Conservation (phyloP, 768 basidiomycete species). For the Floccularia luteovirens region DNA sequence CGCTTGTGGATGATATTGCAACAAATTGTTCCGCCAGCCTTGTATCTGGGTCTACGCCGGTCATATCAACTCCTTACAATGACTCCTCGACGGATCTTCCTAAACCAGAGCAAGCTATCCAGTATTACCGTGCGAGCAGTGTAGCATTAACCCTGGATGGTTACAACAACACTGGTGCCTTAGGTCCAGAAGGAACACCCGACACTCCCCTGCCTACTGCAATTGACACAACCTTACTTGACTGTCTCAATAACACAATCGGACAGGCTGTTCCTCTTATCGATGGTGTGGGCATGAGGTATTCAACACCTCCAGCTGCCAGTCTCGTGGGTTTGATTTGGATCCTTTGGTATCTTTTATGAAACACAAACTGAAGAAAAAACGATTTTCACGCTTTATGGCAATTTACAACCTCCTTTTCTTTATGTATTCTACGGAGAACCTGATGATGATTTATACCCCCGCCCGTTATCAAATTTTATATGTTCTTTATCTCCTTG, state of each 20-base stretch:
- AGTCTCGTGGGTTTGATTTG: not conserved
- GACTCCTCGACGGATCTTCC: slow-evolving; percentile 7
- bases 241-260: slow-evolving; percentile 50
- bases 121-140: slow-evolving; percentile 54
- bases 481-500: no score
- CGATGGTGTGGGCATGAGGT: not conserved
- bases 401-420: no score
- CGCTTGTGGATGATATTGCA: slow-evolving; percentile 33
- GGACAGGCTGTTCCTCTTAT: slow-evolving; percentile 21
- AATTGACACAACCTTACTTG: slow-evolving; percentile 33
- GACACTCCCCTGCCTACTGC: slow-evolving; percentile 36
- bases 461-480: no score
- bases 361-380: not conserved
- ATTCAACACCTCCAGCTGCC: not conserved
- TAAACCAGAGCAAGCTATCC: slow-evolving; percentile 36
- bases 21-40: slow-evolving; percentile 28
- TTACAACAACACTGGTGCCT: slow-evolving; percentile 47
- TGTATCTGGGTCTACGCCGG: slow-evolving; percentile 12
- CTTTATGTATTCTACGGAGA: no score
- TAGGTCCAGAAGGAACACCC: slow-evolving; percentile 20
- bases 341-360: not conserved
- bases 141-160: slow-evolving; percentile 47
- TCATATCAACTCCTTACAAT: slow-evolving; percentile 17
- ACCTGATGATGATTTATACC: no score
- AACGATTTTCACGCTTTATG: no score